phyloP scores from a whole-genome alignment of 1,139 yeast species.

The Pichia sp. region DNA sequence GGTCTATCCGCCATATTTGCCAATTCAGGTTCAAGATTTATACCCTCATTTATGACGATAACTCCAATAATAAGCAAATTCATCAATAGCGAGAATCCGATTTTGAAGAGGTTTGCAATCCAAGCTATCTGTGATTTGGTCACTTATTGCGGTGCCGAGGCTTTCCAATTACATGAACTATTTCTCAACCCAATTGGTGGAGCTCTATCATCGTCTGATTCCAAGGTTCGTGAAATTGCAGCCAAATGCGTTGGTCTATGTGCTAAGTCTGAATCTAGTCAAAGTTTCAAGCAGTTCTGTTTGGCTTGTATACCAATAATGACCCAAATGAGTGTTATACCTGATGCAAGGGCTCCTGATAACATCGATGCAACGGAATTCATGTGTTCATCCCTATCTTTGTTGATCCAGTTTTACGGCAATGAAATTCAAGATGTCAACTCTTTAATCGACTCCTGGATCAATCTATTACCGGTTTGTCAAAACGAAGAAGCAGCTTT shows the following conservation, averaged over 20 bases:
- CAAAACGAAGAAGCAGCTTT: constrained; percentile 89
- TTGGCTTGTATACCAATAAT: constrained; percentile 65
- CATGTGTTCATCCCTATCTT: constrained; percentile 76
- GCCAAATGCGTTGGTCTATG: constrained; percentile 80
- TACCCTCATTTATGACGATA: constrained; percentile 51
- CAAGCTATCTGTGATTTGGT: constrained; percentile 74
- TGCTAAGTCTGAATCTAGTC: constrained; percentile 66
- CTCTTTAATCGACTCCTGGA: constrained; percentile 65
- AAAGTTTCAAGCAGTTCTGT: constrained; percentile 52
- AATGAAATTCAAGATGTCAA: constrained; percentile 50
- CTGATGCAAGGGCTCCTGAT: constrained; percentile 84
- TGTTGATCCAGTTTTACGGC: constrained; percentile 55
- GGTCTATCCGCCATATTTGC: constrained; percentile 70
- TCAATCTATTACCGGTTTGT: constrained; percentile 69
- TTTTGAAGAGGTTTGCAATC: constrained; percentile 69
- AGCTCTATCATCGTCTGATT: constrained; percentile 57
- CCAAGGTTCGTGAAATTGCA: constrained; percentile 81
- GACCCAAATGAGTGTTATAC: constrained; percentile 63
- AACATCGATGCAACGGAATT: constrained; percentile 84
- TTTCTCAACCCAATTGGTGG: constrained; percentile 58
- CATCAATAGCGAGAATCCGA: constrained; percentile 57
- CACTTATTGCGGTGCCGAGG: constrained; percentile 67
- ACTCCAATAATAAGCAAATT: constrained; percentile 49
- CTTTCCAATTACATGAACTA: constrained; percentile 55
- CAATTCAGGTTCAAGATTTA: constrained; percentile 47